Evolutionary conservation across 1,284 basidiomycete genomes (phyloP), one percentile per base, ranked within the genome.

Genomic region (Leccinum griseonigrum): DNA sequence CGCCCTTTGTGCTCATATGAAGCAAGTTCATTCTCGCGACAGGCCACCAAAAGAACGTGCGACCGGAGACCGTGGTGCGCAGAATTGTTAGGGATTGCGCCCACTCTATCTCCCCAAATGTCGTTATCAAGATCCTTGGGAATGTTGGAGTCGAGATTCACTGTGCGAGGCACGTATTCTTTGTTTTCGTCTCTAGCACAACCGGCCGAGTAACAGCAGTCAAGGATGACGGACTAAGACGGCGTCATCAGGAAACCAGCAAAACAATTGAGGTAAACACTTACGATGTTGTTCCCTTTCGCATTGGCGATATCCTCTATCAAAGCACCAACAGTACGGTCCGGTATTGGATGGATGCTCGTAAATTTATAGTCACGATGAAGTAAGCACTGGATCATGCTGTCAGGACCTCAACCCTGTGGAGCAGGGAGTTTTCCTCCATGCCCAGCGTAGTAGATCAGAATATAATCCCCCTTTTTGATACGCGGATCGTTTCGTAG

Each of bases 371-470:
- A 81, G 68, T 88, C 85, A 63, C 81, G 80, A 9, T 86, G 77
- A 68, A 86, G 82, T 18, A 88, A 67, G 54, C 85, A 79, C 61
- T 87, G 79, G 11, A 85, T 83, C 46, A 76, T 75, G 18, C 72
- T 72, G 16, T 69, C 54, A 14, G 70, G 66, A 22, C 66, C 69
- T 57, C 73, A 74, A 10, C 75, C 79, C 82, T 84, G 85, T 13
- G 86, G 86, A 31, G 83, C 78, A 7, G 73, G 69, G 36, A 84
- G 69, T 48, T 75, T 76, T 63, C 81, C 82, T 14, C 85, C 87
- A 64, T 88, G 85, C 9, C 85, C 86, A 43, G 86, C 83, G 65
- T 85, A 89, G 68, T 84, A 88, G 56, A 88, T 75, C 59, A 88
- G 62, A 26, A 88, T 83, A 16, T 85, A 81, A 63, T 88, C 85